Evolutionary conservation across 2,329 filamentous ascomycete species (phyloP), one percentile per base, ranked within the genome.

Genomic region (Ceratocystis cacaofunesta): DNA sequence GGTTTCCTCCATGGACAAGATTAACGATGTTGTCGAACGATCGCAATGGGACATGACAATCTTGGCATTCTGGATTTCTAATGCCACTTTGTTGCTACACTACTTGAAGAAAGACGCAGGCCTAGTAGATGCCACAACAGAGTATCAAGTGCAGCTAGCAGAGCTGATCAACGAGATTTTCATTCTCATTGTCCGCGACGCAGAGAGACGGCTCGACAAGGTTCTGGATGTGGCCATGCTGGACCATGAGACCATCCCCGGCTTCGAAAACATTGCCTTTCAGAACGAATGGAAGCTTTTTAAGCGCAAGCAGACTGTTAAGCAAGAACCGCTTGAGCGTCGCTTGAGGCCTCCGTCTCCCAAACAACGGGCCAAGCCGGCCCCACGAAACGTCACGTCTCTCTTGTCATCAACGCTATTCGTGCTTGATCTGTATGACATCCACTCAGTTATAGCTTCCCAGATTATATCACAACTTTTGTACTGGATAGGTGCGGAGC

Each of bases 31-130:
- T 36, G 91, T 99, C n/a, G 94, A 97, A 75, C 84, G 84, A 68
- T 86, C 92, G 72, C 94, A 99, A 73, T 97, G 94, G 94, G 94
- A 99, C 73, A 99, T 99, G 94, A 99, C 94, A 0, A 96, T 99
- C 70, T 79, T 99, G 46, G 94, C 94, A 1, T 99, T 99, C 73
- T 99, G 94, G 94, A 91, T 96, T 72, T 97, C 94, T 1, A 99
- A 99, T 74, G 91, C 90, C 7, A 99, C 94, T 0, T 78, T 99
- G 48, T 78, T 99, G n/a, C 78, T 97, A 64, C 92, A 99, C 75
- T 99, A 99, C 73, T 79, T 99, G 64, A 96, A 96, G 74, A 99
- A 99, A 75, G 94, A 99, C 71, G 78, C 82, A 5, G 92, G 90
- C 0, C 77, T 97, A 19, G 82, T 92, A 5, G 83, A 87, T 71